Evolutionary conservation across 257 asterid species (phyloP), one percentile per base, ranked within the genome.

Genomic region (Verbascum thapsus): DNA sequence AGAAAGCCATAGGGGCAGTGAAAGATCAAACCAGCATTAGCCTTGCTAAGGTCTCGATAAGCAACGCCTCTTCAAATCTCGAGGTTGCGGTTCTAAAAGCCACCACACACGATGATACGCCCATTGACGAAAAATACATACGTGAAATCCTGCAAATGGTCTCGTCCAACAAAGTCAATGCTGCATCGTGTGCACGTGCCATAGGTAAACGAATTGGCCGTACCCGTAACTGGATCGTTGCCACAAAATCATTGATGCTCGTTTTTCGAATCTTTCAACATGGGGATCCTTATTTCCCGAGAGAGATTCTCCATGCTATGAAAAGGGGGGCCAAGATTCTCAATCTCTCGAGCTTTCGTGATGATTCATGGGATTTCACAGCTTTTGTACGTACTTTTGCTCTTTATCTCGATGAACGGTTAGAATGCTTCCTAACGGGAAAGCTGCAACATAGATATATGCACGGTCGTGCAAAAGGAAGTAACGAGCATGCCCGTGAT

Each of bases 11-110:
- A 52, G 87, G 77, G 20, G 95, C 91, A 35, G 95, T 89, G 15
- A 89, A 89, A 59, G 96, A 89, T 72, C 94, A 79, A 59, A 86
- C 96, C 20, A 89, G 96, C 86, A 86, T 89, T 42, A 61, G 95
- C 85, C 79, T 86, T 39, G 96, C 94, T 4, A 89, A 79, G 74
- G 94, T 89, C 68, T 64, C 87, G 32, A 26, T 26, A 2, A 80
- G 75, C 79, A 81, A 79, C 74, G 76, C 76, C 10, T 77, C 81
- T 11, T 75, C 94, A 3, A 71, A 71, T 32, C 88, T 89, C n/a
- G 95, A 89, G 34, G 88, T 89, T 12, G 86, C 86, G 8, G 85
- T 89, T 37, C 83, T 89, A 35, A 86, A 79, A 70, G 91, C 96
- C 75, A 89, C 95, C 50, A 84, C 95, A 20, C 95, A 89, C 37